Evolutionary conservation across 352 stramenopile genomes (phyloP), one percentile per base, ranked within the genome.

Genomic region (Blastocystis sp.): DNA sequence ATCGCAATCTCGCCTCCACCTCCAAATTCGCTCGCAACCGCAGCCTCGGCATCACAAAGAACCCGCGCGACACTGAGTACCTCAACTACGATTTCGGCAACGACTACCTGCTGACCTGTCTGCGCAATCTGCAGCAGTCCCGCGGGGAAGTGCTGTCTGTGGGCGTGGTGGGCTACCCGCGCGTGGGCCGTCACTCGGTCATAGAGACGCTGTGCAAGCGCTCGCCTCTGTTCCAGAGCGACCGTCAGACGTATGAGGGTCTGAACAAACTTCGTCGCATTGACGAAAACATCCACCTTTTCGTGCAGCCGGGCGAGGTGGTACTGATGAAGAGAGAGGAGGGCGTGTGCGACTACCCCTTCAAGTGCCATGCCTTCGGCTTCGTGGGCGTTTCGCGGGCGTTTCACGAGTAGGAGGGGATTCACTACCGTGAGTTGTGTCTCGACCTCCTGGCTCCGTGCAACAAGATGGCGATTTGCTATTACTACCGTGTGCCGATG

Each of bases 251-350:
- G 21, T 52, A 23, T 23, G 74, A 28, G 2, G 60, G 48, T 2
- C 53, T 76, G 38, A 76, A 76, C 48, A 10, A 59, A 38, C 61
- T 84, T 11, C 74, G 74, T 23, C 74, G 74, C 59, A 67, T 84
- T 34, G 74, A 84, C 52, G 21, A 67, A 34, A 45, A 62, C 9
- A 84, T 84, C 60, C 23, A 84, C 19, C 45, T 84, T 48, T 84
- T 84, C 61, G 48, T 48, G 23, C 17, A 21, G n/a, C 74, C 74
- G 11, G 74, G 74, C 21, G 34, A 67, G 28, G 74, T 84, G 14
- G 48, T 43, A 5, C 74, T 84, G 59, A 14, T 53, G 38, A 19
- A 41, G 53, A 17, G 74, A 10, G 74, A 84, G 19, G 4, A 2
- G 2, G 56, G 38, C 23, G 7, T 17, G 4, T 56, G 48, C 34